Conservation (phyloP, 108 stramenopile genomes). For the Nannochloropsis granulata region DNA sequence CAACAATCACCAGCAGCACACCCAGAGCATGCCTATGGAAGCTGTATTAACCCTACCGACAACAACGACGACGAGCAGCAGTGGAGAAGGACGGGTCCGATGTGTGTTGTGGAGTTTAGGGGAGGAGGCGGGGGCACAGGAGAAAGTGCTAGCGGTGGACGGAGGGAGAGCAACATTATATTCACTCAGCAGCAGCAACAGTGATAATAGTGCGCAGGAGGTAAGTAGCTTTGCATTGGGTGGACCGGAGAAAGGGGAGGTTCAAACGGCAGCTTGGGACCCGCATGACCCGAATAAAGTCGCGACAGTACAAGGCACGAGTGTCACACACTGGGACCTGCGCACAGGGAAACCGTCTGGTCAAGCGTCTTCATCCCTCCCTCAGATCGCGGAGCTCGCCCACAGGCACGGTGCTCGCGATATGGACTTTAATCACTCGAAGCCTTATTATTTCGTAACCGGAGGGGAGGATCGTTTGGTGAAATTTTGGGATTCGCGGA, state of each 20-base stretch:
- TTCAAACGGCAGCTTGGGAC: constrained; percentile 28
- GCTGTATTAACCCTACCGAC: background rate
- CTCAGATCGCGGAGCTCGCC: background rate
- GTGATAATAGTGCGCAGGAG: background rate
- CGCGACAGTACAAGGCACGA: constrained; percentile 16
- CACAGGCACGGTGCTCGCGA: constrained; percentile 24
- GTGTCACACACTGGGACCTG: constrained; percentile 20
- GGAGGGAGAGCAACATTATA: background rate
- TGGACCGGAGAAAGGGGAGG: background rate
- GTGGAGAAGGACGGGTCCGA: background rate
- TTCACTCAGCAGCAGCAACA: background rate
- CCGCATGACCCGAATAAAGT: constrained; percentile 26
- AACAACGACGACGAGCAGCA: background rate
- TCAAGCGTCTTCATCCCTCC: background rate
- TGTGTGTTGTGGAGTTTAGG: background rate
- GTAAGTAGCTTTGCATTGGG: background rate
- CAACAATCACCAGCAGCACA: too few relatives aligned
- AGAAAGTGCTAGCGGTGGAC: background rate
- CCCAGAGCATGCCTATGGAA: background rate
- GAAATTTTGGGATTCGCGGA: constrained; percentile 82
- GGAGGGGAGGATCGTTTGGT: constrained; percentile 72
- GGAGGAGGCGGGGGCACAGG: background rate
- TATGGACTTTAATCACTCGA: constrained; percentile 87
- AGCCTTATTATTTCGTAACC: constrained; percentile 65
- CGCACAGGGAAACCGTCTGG: constrained; percentile 28